Base-by-base conservation (phyloP, 2,329 filamentous ascomycete genomes). In the Septoria linicola region DNA sequence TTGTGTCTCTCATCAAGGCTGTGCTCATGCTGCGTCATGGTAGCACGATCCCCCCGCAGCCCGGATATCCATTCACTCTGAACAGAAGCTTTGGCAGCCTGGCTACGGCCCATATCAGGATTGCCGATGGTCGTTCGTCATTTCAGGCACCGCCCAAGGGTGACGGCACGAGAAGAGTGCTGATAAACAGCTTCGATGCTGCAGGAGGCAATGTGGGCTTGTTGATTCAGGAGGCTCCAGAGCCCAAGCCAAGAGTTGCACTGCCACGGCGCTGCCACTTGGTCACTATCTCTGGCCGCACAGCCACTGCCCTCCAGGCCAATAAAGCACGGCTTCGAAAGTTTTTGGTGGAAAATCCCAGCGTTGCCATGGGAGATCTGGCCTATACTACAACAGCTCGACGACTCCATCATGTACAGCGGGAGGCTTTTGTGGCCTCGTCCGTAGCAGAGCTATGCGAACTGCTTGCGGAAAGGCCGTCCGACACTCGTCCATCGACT, bases 131-230 rank as follows among this genome's bases (percentile, higher is more conserved):
- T 27, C 23, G 66, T 1, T 76, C 73, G 67, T 21, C 57, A 2
- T 58, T 63, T 1, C 44, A 34, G 10, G 45, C 47, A 2, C 64
- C 57, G 11, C 53, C 51, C n/a, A 61, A 69, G 47, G n/a, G n/a
- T n/a, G n/a, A n/a, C n/a, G n/a, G n/a, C n/a, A 61, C 69, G 47
- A 67, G 78, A 3, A 66, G 68, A 7, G 70, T 74, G 0, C 66
- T 75, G 14, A 67, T 86, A 54, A 88, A 88, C 71, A 87, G 86
- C 69, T 87, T 87, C 65, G 81, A 80, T 54, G 85, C 85, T 5
- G 83, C 85, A 43, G 85, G 85, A 58, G 85, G 85, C 19, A 89
- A 89, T 68, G 87, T 84, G 1, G 80, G 82, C 14, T 65, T 88
- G 14, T 67, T 88, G 5, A 61, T 88, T 2, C 81, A 87, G 62